phyloP scores from a whole-genome alignment of 73 alveolate genomes.

The Halteria grandinella region DNA sequence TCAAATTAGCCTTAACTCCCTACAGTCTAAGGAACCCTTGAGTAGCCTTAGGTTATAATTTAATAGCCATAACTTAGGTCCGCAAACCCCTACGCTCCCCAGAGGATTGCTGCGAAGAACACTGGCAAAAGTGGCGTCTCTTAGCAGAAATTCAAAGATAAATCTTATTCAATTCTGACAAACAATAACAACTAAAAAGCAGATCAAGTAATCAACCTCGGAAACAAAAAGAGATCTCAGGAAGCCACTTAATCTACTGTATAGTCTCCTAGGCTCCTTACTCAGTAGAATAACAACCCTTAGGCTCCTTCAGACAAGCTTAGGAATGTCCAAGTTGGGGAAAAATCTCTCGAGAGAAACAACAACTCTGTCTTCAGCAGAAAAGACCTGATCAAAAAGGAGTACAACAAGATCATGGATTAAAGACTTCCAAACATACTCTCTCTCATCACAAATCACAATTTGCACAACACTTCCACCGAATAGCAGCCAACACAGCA shows the following conservation, averaged over 20 bases:
- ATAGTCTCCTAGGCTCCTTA: no score
- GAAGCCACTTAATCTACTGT: not conserved
- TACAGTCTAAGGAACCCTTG: no score
- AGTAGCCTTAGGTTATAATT: not conserved
- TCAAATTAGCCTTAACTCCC: no score
- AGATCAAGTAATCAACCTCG: not conserved
- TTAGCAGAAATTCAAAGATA: conserved; percentile 27
- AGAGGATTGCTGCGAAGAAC: not conserved
- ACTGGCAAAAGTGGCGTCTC: not conserved
- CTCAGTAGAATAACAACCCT: not conserved
- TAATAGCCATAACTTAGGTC: not conserved
- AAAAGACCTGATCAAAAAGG: conserved; percentile 31
- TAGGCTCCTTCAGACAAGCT: not conserved
- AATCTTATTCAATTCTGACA: conserved; percentile 8
- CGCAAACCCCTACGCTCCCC: conserved; percentile 13
- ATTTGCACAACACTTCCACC: no score
- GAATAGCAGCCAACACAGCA: no score
- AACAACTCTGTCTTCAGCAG: conserved; percentile 8
- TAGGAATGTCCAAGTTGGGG: not conserved
- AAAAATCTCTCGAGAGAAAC: conserved; percentile 21
- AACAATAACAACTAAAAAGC: not conserved
- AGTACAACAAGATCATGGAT: conserved; percentile 11
- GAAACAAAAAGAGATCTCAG: not conserved
- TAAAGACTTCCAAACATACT: conserved; percentile 7
- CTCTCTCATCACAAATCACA: no score